A percentile compares a stretch with the other conserved stretches of the same genome.
phyloP scores from a whole-genome alignment of 2,329 filamentous ascomycete genomes.

The Trichoderma arundinaceum region DNA sequence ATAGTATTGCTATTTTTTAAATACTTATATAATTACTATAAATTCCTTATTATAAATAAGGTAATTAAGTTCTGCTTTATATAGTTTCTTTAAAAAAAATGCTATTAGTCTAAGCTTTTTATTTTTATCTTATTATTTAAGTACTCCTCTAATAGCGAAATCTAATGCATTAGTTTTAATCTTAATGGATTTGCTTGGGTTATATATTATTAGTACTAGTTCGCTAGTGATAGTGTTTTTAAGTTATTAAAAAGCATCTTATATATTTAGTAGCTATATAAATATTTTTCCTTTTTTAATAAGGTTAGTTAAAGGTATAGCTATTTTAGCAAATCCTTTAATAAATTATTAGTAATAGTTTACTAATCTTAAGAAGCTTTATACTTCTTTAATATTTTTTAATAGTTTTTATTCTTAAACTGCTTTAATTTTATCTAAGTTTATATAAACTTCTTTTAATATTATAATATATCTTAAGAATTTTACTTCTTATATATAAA shows the following conservation, averaged over 20 bases:
- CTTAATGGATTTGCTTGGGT: not conserved
- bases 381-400: not conserved
- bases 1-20: constrained; percentile 33
- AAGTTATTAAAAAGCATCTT: not conserved
- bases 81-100: constrained; percentile 30
- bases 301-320: not conserved
- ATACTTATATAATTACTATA: constrained; percentile 2
- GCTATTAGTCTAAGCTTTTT: not conserved
- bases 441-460: no score
- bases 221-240: not conserved
- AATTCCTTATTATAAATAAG: constrained; percentile 1
- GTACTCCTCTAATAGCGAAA: not conserved
- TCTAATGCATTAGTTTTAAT: not conserved
- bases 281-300: not conserved
- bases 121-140: not conserved
- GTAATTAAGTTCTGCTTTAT: constrained; percentile 33
- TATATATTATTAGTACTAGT: not conserved
- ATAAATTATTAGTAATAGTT: not conserved
- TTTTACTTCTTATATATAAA: no score
- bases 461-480: no score
- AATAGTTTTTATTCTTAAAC: not conserved
- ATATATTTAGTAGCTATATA: not conserved
- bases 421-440: no score
- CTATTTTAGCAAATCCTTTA: no score
- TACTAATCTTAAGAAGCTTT: not conserved